Evolutionary conservation across 129 eudicot genomes (phyloP).

Genomic region (Pittosporum tobira): DNA sequence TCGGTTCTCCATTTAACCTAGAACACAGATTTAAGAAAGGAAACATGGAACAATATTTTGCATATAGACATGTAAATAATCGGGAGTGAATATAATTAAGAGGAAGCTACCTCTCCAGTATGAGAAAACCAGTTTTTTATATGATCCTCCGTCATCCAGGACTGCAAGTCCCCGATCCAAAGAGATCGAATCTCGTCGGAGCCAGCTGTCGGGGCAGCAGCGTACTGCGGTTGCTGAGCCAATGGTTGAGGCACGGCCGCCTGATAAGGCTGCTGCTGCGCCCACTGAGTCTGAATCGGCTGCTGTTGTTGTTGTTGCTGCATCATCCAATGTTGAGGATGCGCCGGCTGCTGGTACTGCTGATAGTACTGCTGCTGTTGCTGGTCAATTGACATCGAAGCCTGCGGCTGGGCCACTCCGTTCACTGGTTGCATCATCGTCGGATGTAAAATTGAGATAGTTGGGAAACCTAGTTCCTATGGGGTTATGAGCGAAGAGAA

Average conservation of each 20-base stretch:
- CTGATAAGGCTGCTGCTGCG: conserved; percentile 34
- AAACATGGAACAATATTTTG: too few relatives aligned
- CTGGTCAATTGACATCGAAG: conserved; percentile 33
- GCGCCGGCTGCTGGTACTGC: conserved; percentile 36
- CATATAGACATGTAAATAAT: too few relatives aligned
- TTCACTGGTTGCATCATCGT: conserved; percentile 64
- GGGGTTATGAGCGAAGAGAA: conserved; percentile 24
- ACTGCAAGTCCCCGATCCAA: conserved; percentile 98
- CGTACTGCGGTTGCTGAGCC: conserved; percentile 35
- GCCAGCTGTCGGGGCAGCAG: conserved; percentile 19
- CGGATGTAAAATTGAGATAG: neutral
- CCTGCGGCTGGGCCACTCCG: conserved; percentile 50
- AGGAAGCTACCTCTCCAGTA: conserved; percentile 65
- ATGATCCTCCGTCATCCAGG: conserved; percentile 88
- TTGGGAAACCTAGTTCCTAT: conserved; percentile 25
- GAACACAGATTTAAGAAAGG: too few relatives aligned
- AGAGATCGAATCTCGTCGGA: conserved; percentile 76
- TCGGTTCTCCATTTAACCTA: too few relatives aligned
- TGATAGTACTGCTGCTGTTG: conserved; percentile 42
- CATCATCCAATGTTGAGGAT: conserved; percentile 44
- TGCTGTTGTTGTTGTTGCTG: too few relatives aligned
- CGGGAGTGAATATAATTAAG: neutral
- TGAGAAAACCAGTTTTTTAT: conserved; percentile 45
- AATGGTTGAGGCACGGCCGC: conserved; percentile 12
- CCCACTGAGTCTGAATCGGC: conserved; percentile 23